These are phyloP conservation scores for Phallus indusiatus DNA, from an alignment of 768 basidiomycete genomes.

Conservation along the genomic window DNA sequence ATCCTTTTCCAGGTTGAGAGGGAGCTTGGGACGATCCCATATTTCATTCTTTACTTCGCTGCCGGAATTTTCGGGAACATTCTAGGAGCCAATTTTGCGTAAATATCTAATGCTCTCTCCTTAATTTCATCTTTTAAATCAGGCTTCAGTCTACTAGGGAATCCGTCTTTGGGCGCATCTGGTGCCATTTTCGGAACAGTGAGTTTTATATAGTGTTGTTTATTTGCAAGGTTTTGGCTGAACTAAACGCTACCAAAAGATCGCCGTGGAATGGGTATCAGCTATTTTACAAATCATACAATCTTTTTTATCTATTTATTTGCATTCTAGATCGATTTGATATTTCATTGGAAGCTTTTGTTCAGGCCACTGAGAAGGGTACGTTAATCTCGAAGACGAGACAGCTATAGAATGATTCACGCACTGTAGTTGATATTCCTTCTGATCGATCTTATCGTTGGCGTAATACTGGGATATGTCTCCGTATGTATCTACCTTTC, in stretches of 20 bases:
- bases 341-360: constrained; percentile 88
- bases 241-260: background rate
- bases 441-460: constrained; percentile 78
- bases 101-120: background rate
- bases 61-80: constrained; percentile 94
- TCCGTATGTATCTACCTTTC: constrained; percentile 31
- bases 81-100: constrained; percentile 85
- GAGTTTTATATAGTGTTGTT: constrained; percentile 17
- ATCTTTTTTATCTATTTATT: constrained; percentile 13
- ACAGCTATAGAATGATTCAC: background rate
- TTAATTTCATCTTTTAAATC: background rate
- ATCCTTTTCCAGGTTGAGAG: constrained; percentile 54
- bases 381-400: background rate
- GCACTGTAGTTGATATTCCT: constrained; percentile 62
- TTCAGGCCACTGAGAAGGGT: constrained; percentile 76
- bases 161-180: constrained; percentile 85
- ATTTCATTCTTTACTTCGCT: constrained; percentile 77
- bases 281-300: background rate
- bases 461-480: constrained; percentile 75
- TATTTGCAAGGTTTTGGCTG: background rate
- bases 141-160: constrained; percentile 47
- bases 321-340: constrained; percentile 72
- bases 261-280: constrained; percentile 13
- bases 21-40: constrained; percentile 85
- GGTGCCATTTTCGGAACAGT: constrained; percentile 91